Evolutionary conservation across 202 grass and related monocot species (phyloP).

Genomic region (Carex sylvatica): DNA sequence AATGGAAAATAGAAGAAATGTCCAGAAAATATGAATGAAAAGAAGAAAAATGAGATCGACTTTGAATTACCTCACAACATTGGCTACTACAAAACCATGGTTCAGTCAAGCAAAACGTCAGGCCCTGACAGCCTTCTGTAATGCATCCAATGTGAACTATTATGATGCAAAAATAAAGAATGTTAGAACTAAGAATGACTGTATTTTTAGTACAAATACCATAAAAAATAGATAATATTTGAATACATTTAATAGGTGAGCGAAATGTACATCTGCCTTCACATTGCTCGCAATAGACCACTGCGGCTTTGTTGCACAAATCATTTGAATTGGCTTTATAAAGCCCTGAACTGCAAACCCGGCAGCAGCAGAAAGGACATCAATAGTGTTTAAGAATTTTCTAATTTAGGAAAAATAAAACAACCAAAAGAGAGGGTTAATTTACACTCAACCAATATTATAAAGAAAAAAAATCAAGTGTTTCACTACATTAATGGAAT

Average conservation of each 20-base stretch:
- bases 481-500: background rate
- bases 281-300: slow-evolving; percentile 74
- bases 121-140: slow-evolving; percentile 23
- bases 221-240: background rate
- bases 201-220: background rate
- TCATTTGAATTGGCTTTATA: slow-evolving; percentile 44
- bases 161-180: slow-evolving; percentile 30
- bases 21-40: background rate
- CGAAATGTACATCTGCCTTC: slow-evolving; percentile 29
- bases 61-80: slow-evolving; percentile 56
- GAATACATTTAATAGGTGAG: slow-evolving; percentile 23
- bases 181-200: slow-evolving; percentile 25
- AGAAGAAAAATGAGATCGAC: background rate
- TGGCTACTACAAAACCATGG: slow-evolving; percentile 67
- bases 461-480: slow-evolving; percentile 8
- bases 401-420: slow-evolving; percentile 28
- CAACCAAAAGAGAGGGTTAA: background rate
- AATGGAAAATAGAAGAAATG: background rate
- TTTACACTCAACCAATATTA: background rate
- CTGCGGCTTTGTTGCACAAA: slow-evolving; percentile 43
- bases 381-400: slow-evolving; percentile 50
- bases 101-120: slow-evolving; percentile 40
- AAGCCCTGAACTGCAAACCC: slow-evolving; percentile 50
- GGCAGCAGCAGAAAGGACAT: slow-evolving; percentile 66
- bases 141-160: slow-evolving; percentile 74